Base-by-base conservation (phyloP, 225 moss, liverwort and hornwort genomes). In the Polytrichum formosum region DNA sequence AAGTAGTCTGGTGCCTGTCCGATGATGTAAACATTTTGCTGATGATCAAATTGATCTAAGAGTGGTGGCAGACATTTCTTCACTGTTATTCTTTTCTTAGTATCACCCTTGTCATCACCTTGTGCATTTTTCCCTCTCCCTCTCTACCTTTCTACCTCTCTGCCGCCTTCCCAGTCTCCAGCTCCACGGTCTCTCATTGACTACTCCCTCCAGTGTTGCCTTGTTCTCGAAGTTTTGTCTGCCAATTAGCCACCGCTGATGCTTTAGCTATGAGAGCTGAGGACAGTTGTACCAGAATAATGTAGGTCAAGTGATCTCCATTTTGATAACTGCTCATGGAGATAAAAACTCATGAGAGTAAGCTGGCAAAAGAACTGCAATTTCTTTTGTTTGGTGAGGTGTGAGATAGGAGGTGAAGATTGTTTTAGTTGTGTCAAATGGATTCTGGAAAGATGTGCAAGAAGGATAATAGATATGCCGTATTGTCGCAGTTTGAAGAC, bases 241-340 rank as follows among this genome's bases (percentile, higher is more conserved):
- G 63, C 73, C 73, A 37, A 62, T 13, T 22, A 56, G 66, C 73
- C 73, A 73, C 67, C 3, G 54, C 65, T 81, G 23, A 71, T 54
- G 69, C 31, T 80, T 70, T 27, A 67, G 67, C 67, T 60, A 59
- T 26, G 73, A 73, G 74, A 55, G 54, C 73, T 68, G 77, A 73
- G 73, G 71, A 67, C 72, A 62, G 19, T 54, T 20, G 60, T 18
- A 75, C 55, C 67, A 54, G 25, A 21, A 37, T 33, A 37, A 10
- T 10, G 10, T 10, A 37, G 37, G 37, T 37, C 37, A 37, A 37
- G 9, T 10, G 10, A 37, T 37, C 10, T 37, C 37, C 37, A 10
- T 37, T 33, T 37, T 37, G 37, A 37, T 37, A 37, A 9, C 9
- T 37, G 9, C 9, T 37, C 37, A 37, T 37, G 37, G 9, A 37